phyloP scores from a whole-genome alignment of 2,329 filamentous ascomycete genomes.

The Penicillium sp. region DNA sequence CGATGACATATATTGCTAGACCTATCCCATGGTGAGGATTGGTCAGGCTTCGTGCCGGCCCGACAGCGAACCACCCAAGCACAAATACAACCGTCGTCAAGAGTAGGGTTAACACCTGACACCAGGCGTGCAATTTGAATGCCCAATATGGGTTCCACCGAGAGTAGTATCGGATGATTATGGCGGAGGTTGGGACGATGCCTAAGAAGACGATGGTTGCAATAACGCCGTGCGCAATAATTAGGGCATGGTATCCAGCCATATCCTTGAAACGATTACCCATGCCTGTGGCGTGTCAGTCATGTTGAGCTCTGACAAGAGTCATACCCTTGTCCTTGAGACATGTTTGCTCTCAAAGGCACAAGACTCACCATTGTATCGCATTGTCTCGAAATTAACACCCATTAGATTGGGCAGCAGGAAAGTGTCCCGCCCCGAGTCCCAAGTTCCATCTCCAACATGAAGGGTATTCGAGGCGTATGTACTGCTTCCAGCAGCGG shows the following conservation, averaged over 20 bases:
- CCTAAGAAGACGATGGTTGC: conserved; percentile 63
- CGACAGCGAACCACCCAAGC: conserved; percentile 65
- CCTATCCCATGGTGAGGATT: conserved; percentile 70
- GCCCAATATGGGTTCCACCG: conserved; percentile 56
- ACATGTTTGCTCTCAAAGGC: neutral
- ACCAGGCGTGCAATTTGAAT: conserved; percentile 63
- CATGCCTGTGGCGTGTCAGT: conserved; percentile 55
- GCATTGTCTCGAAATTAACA: conserved; percentile 66
- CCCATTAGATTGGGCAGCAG: conserved; percentile 65
- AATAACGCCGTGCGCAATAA: conserved; percentile 62
- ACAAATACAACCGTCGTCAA: conserved; percentile 63
- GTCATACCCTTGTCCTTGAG: neutral
- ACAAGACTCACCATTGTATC: conserved; percentile 60
- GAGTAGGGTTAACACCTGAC: conserved; percentile 62
- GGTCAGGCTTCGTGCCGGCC: conserved; percentile 59
- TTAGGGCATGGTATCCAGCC: conserved; percentile 58
- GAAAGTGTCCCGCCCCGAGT: conserved; percentile 62
- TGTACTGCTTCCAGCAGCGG: conserved; percentile 61
- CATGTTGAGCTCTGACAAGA: neutral
- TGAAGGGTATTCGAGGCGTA: conserved; percentile 63
- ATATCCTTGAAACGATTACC: conserved; percentile 65
- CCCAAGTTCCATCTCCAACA: conserved; percentile 69
- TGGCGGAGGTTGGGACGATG: conserved; percentile 60
- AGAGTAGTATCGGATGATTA: conserved; percentile 63
- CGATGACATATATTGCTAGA: conserved; percentile 62